Evolutionary conservation across 257 asterid species (phyloP).

Genomic region (Striga asiatica): DNA sequence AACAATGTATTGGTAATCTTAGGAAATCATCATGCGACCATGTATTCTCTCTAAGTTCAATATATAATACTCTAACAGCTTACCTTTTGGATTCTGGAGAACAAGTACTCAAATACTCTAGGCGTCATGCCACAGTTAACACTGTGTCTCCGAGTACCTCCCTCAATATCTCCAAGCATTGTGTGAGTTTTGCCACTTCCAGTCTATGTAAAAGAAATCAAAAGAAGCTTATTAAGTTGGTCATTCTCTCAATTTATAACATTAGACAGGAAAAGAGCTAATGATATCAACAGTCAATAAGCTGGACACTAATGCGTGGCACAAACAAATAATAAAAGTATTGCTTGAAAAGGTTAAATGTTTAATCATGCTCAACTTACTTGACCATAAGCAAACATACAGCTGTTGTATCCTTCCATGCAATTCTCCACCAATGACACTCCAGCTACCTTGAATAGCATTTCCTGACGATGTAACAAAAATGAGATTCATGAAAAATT

Average conservation of each 20-base stretch:
- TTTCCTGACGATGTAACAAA: slow-evolving; percentile 47
- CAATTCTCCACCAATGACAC: slow-evolving; percentile 97
- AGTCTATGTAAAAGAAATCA: slow-evolving; percentile 36
- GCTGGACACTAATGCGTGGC: background rate
- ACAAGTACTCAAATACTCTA: slow-evolving; percentile 83
- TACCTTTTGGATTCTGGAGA: slow-evolving; percentile 95
- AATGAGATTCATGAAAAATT: slow-evolving; percentile 4
- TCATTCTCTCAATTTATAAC: background rate
- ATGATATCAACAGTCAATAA: background rate
- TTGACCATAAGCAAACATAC: slow-evolving; percentile 99
- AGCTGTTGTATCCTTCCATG: slow-evolving; percentile 91
- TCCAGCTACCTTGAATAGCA: slow-evolving; percentile 80
- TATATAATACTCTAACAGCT: background rate
- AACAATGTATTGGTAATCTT: background rate
- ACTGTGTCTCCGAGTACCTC: slow-evolving; percentile 88
- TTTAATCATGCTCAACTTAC: slow-evolving; percentile 28
- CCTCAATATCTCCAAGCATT: slow-evolving; percentile 98
- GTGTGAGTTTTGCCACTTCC: slow-evolving; percentile 99
- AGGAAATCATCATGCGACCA: background rate
- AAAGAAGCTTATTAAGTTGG: slow-evolving; percentile 1
- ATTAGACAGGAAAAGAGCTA: background rate
- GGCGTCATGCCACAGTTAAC: slow-evolving; percentile 96
- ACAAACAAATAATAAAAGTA: background rate
- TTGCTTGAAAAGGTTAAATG: background rate
- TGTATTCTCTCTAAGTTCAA: background rate